These are phyloP conservation scores for Phytophthora sojae DNA, from an alignment of 352 stramenopile genomes.

Conservation along the genomic window DNA sequence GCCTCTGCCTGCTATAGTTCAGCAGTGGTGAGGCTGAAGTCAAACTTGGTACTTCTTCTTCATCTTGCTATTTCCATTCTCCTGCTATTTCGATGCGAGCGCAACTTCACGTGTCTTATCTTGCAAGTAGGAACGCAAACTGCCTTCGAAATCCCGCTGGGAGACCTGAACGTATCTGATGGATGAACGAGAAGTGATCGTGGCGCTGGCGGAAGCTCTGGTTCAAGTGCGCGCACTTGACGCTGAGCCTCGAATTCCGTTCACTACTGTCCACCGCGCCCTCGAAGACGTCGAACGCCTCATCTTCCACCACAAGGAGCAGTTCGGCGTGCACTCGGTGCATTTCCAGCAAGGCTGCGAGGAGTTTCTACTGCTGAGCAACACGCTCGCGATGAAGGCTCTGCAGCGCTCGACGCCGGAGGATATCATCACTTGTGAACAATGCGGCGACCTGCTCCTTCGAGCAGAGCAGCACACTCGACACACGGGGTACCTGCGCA, in stretches of 20 bases:
- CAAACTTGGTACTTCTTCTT: not conserved
- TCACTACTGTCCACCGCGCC: slow-evolving; percentile 28
- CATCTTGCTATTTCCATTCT: slow-evolving; percentile 2
- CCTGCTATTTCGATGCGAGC: slow-evolving; percentile 3
- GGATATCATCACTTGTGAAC: slow-evolving; percentile 14
- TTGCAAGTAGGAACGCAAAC: not conserved
- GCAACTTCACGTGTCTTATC: slow-evolving; percentile 24
- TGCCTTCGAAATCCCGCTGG: not conserved
- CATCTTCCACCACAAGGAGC: slow-evolving; percentile 60
- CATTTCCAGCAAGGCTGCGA: slow-evolving; percentile 67
- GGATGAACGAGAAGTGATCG: slow-evolving; percentile 49
- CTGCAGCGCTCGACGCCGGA: slow-evolving; percentile 29
- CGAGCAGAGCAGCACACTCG: slow-evolving; percentile 67
- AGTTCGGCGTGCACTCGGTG: slow-evolving; percentile 43
- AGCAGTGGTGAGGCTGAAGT: slow-evolving; percentile 1
- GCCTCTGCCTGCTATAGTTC: not conserved
- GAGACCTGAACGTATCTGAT: not conserved
- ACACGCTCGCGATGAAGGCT: slow-evolving; percentile 61
- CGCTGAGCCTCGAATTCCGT: slow-evolving; percentile 9
- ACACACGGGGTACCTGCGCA: slow-evolving; percentile 48
- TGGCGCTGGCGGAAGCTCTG: slow-evolving; percentile 53
- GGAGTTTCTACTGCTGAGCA: slow-evolving; percentile 72
- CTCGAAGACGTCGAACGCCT: slow-evolving; percentile 50
- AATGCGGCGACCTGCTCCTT: slow-evolving; percentile 38
- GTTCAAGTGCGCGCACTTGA: slow-evolving; percentile 38